Evolutionary conservation across 2,329 filamentous ascomycete genomes (phyloP), one percentile per base, ranked within the genome.

Genomic region (Tolypocladium amazonense): DNA sequence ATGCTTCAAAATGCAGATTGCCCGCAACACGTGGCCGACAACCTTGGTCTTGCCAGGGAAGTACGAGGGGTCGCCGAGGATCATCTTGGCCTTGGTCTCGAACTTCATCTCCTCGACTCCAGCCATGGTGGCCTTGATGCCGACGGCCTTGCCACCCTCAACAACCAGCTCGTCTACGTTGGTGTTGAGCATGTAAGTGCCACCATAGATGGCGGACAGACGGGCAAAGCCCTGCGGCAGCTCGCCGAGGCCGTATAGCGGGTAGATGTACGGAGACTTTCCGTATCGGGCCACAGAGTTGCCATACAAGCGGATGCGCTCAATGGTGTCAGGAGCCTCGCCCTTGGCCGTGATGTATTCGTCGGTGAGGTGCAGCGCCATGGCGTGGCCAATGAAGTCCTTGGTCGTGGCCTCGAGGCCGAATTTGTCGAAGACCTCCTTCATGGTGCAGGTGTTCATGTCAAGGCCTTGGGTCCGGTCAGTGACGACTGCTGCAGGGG

Each of bases 251-350:
- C 94, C 94, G 79, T 99, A 99, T 38, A 97, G 87, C 56, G 94
- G 95, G 82, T 99, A 99, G 79, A 99, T 97, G 81, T 97, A 99
- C 54, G 94, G 95, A 15, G 92, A 97, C 79, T 97, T 97, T 77
- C 94, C 94, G 77, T 97, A 97, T 64, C 93, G 87, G 58, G 92
- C 91, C 77, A 99, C 96, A 37, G 92, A 97, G 83, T 96, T 96
- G 68, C 93, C 95, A 76, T 99, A 99, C 55, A 99, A 83, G 66
- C 90, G 86, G 74, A 99, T 97, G 68, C 93, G 91, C 76, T 93
- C 86, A 68, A 99, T 89, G 60, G 90, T 86, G 73, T 96, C 92
- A 67, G 88, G 86, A 53, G 92, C 91, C 70, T 80, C 79, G 65
- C 92, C 92, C 56, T 81, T 77, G 64, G 82, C 75, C 65, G 81